Evolutionary conservation across 2,329 filamentous ascomycete species (phyloP), one percentile per base, ranked within the genome.

Genomic region (Aspergillus sojae): DNA sequence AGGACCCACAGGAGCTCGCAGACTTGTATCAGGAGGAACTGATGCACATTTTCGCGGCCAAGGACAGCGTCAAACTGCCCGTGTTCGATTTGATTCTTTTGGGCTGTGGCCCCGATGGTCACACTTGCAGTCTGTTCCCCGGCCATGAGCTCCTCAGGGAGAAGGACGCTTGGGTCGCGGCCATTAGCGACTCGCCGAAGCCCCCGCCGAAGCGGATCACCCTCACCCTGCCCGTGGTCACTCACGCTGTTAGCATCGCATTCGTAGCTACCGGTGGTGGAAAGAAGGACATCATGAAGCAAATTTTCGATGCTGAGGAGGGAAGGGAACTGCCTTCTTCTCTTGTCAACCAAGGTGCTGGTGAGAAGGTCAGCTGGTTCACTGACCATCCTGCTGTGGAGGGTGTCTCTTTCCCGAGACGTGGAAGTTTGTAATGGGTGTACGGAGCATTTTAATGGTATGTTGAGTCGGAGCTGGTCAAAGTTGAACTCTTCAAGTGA

Each of bases 81-180:
- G 91, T 97, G 74, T 99, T 98, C 78, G 95, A 99, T 78, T 87
- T 99, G 59, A 85, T 99, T 61, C 87, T 99, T 48, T 88, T 99
- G 48, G 95, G 95, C 72, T 96, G 92, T 77, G 95, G 95, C 0
- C 94, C 95, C 16, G 95, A 98, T 78, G 95, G 95, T 58, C 95
- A 99, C 82, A 98, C 95, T 39, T 98, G 95, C 88, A 95, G 91
- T 72, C 84, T 99, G 58, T 99, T 99, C 84, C 95, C 95, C 5
- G 91, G 90, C 61, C 94, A 97, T 76, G 87, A 90, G 63, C 86
- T 98, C 60, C 86, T 98, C 69, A 89, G 93, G 68, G 94, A 98
- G 82, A 87, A 87, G 41, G 90, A 89, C 72, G 93, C 94, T 60
- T 99, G 95, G 95, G 93, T 98, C 50, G 90, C 94, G 16, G 88